Base-by-base conservation (phyloP, 2,329 filamentous ascomycete species). In the Monosporascus sp. region DNA sequence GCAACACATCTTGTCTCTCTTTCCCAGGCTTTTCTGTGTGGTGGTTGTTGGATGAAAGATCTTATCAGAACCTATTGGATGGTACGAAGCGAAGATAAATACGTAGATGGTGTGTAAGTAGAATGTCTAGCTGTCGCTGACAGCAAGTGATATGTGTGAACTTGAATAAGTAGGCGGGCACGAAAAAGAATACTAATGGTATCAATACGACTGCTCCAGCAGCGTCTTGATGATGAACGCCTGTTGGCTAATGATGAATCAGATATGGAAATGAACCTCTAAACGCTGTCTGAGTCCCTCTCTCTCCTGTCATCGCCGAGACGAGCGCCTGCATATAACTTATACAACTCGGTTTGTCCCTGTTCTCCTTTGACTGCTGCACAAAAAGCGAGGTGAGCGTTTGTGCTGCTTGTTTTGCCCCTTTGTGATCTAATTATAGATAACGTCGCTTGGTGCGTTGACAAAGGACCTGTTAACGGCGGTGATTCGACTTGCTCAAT, bases 1-100 rank as follows among this genome's bases (percentile, higher is more conserved):
- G 46, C 51, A 57, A 41, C 54, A 56, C 60, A 62, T 62, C 15
- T 43, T 52, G 37, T 18, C 18, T 43, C 9, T 43, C 24, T 8
- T 43, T 18, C 11, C 2, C 9, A 9, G 6, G 31, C 31, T 25
- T 25, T 46, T 31, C 14, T n/a, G 22, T 31, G 9, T 46, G 8
- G 7, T 31, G 9, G 22, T 31, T 11, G 24, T 25, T 8, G 24
- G 43, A 24, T 15, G 8, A 24, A 25, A 14, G 22, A 20, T n/a
- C 14, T 9, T 24, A 43, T 4, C 22, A 6, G 24, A 43, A 6
- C 18, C 18, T 43, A 43, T 20, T 43, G 14, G 17, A 14, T 14
- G 5, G 39, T 43, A 14, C 14, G 17, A 18, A 43, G 8, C 17
- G 39, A 20, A 35, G 31, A 35, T 35, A 35, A 20, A 43, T 43